Base-by-base conservation (phyloP, 768 basidiomycete species). In the Amanita subjunquillea region DNA sequence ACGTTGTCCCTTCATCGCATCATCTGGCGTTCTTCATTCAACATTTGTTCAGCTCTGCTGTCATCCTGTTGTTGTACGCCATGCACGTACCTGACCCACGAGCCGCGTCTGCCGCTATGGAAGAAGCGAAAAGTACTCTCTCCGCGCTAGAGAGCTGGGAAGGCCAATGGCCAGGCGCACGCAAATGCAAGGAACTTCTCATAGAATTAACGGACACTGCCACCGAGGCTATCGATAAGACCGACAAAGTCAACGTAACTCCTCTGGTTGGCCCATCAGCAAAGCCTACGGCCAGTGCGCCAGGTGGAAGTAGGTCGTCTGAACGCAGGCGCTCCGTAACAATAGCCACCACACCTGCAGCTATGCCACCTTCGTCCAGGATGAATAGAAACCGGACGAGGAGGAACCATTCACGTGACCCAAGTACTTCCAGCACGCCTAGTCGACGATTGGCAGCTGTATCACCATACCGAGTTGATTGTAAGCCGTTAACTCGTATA, bases 11-110 rank as follows among this genome's bases (percentile, higher is more conserved):
- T 7, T 76, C 86, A 10, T 91, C 91, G 12, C 89, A 91, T 59
- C 87, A 91, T 63, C 75, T 91, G 41, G 87, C 89, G 3, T 89
- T 91, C 68, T 91, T 87, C 74, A 88, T 91, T 39, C 91, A 93
- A 59, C 87, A 88, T 58, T 73, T 92, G 22, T 91, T 91, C 72
- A 91, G 88, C 61, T 91, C 86, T 36, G 86, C 87, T 2, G 88
- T 90, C 54, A 88, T 93, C 62, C 81, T 90, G 52, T 68, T 91
- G 50, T 71, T 93, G 6, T 91, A 84, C 63, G 85, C 90, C 32
- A 91, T 92, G 87, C 90, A 91, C 64, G 78, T 82, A 4, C 62
- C 80, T 2, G 89, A 91, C 50, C 62, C 75, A 9, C 74, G 77
- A 40, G 78, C 80, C 39, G 79, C 82, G n/a, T 64, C 72, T 27